These are phyloP conservation scores for Monosporozyma servazzii DNA, from an alignment of 805 yeast genomes.

Conservation along the genomic window DNA sequence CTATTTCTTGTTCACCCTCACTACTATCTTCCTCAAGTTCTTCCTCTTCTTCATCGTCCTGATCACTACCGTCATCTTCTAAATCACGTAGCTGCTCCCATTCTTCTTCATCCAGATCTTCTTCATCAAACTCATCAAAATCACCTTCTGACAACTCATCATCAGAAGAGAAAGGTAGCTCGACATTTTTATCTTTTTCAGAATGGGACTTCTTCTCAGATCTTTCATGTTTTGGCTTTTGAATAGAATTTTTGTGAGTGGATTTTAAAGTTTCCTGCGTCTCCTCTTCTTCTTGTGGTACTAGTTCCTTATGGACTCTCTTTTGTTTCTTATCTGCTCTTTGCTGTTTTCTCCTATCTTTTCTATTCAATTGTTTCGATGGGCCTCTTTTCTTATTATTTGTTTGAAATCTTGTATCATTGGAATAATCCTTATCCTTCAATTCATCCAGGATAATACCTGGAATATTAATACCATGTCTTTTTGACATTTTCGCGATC, in stretches of 20 bases:
- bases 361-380: conserved; percentile 29
- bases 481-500: conserved; percentile 6
- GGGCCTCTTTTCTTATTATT: conserved; percentile 26
- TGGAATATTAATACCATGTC: conserved; percentile 47
- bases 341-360: conserved; percentile 36
- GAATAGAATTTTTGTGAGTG: neutral
- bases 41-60: conserved; percentile 22
- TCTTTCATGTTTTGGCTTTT: neutral
- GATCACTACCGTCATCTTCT: conserved; percentile 16
- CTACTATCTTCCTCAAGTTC: conserved; percentile 30
- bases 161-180: conserved; percentile 33
- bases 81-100: conserved; percentile 24
- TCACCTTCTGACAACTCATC: conserved; percentile 37
- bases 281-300: neutral
- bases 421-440: conserved; percentile 36
- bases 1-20: conserved; percentile 26
- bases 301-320: neutral
- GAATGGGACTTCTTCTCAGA: neutral
- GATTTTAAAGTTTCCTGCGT: neutral
- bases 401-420: conserved; percentile 31
- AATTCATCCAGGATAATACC: conserved; percentile 46
- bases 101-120: conserved; percentile 31
- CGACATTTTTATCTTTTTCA: conserved; percentile 7
- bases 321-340: conserved; percentile 30
- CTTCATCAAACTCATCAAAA: conserved; percentile 36